Percentiles rank a stretch among this genome's conserved stretches.
phyloP scores from a whole-genome alignment of 108 stramenopile genomes.

The Nitzschia sp. region DNA sequence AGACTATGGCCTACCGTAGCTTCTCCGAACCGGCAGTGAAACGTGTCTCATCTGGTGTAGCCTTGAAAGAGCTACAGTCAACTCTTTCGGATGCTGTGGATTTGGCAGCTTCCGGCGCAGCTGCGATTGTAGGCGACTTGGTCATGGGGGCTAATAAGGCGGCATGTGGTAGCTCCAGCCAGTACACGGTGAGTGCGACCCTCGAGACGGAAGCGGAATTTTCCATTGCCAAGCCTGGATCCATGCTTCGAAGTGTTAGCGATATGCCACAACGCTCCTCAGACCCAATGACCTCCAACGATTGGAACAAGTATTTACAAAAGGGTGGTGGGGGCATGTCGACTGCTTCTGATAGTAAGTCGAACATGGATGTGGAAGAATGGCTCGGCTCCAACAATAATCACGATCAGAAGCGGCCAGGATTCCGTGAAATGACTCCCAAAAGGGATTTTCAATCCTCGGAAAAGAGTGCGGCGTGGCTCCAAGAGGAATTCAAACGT shows the following conservation, averaged over 20 bases:
- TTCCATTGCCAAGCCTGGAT: not conserved
- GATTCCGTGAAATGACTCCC: constrained; percentile 27
- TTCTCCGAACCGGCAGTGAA: constrained; percentile 1
- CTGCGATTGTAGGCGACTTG: constrained; percentile 26
- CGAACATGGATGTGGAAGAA: not conserved
- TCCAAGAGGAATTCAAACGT: constrained; percentile 30
- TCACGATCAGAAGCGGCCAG: not conserved
- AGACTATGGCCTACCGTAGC: not conserved
- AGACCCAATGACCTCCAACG: not conserved
- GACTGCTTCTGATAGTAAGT: not conserved
- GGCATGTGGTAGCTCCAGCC: not conserved
- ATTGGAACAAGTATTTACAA: constrained; percentile 14
- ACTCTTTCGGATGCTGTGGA: not conserved
- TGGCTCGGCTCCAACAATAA: not conserved
- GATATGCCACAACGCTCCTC: not conserved
- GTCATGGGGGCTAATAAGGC: not conserved
- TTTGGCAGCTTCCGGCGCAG: constrained; percentile 5
- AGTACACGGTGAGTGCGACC: too few species aligned
- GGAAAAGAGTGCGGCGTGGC: constrained; percentile 34
- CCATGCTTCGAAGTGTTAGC: not conserved
- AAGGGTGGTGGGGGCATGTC: not conserved
- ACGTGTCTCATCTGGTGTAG: not conserved
- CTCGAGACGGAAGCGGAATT: too few species aligned
- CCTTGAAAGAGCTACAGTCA: not conserved
- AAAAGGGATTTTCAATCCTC: constrained; percentile 36